These are phyloP conservation scores for Torulaspora indica DNA, from an alignment of 805 yeast species.

Conservation along the genomic window DNA sequence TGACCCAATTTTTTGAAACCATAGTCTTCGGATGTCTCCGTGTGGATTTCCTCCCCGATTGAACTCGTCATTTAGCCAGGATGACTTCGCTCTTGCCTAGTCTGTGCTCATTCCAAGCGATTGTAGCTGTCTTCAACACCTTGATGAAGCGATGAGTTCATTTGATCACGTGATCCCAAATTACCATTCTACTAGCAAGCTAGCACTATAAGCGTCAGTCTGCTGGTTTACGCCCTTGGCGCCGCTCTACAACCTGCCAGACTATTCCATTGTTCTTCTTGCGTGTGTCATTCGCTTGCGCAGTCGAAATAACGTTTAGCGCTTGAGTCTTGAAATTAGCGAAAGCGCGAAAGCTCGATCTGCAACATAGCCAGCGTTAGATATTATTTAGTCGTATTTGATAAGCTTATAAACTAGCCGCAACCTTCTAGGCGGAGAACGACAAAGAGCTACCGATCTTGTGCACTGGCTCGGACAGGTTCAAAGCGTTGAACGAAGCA, in stretches of 20 bases:
- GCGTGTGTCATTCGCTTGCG: no score
- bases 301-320: not conserved
- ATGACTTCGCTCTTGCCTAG: not conserved
- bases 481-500: constrained; percentile 92
- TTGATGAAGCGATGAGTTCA: no score
- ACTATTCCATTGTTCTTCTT: no score
- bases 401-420: not conserved
- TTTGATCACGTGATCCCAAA: no score
- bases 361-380: constrained; percentile 7
- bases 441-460: constrained; percentile 94
- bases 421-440: constrained; percentile 66
- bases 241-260: no score
- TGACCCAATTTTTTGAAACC: constrained; percentile 42
- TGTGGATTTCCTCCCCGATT: constrained; percentile 24
- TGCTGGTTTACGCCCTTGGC: no score
- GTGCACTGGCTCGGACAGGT: constrained; percentile 94
- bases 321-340: not conserved
- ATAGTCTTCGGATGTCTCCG: constrained; percentile 38
- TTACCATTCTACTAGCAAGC: no score
- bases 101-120: no score
- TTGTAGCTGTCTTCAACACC: not conserved
- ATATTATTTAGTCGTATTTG: constrained; percentile 2
- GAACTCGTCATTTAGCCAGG: constrained; percentile 14
- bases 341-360: not conserved
- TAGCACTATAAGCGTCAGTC: no score